Percentiles rank a stretch among this genome's conserved stretches.
Conservation (phyloP, 129 eudicot genomes). For the Rutidosis leptorrhynchoides region DNA sequence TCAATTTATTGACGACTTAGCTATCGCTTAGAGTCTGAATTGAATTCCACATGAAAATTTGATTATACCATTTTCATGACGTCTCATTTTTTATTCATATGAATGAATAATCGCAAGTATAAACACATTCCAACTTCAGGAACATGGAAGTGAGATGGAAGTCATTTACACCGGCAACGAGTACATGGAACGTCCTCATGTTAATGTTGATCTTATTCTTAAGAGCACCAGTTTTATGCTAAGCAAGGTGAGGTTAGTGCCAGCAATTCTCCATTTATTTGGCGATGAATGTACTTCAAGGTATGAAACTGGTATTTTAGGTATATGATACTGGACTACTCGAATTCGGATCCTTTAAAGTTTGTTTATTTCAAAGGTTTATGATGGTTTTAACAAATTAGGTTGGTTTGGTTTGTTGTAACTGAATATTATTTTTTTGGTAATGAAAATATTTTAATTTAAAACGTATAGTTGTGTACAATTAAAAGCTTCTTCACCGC, state of each 20-base stretch:
- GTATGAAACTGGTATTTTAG: constrained; percentile 34
- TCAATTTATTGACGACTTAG: no score
- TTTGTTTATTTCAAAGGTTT: constrained; percentile 66
- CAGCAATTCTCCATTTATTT: neutral
- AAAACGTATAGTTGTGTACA: no score
- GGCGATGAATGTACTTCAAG: neutral
- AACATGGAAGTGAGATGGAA: constrained; percentile 64
- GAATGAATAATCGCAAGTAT: no score
- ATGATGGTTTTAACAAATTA: constrained; percentile 75
- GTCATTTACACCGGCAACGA: constrained; percentile 83
- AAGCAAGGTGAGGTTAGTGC: constrained; percentile 96
- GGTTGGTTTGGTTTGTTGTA: no score
- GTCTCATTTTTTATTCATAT: no score
- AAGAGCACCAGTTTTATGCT: constrained; percentile 88
- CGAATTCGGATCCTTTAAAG: constrained; percentile 65
- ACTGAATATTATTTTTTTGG: no score
- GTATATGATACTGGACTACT: constrained; percentile 77
- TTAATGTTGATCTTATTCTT: constrained; percentile 70
- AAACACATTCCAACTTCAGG: no score
- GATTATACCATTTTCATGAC: no score
- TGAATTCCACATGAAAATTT: no score
- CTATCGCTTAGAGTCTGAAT: no score
- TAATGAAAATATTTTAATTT: no score
- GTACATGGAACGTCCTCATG: constrained; percentile 57
- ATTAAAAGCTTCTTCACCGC: no score